A percentile compares a stretch with the other conserved stretches of the same genome.
phyloP scores from a whole-genome alignment of 768 basidiomycete genomes.

The Fomitopsis serialis region DNA sequence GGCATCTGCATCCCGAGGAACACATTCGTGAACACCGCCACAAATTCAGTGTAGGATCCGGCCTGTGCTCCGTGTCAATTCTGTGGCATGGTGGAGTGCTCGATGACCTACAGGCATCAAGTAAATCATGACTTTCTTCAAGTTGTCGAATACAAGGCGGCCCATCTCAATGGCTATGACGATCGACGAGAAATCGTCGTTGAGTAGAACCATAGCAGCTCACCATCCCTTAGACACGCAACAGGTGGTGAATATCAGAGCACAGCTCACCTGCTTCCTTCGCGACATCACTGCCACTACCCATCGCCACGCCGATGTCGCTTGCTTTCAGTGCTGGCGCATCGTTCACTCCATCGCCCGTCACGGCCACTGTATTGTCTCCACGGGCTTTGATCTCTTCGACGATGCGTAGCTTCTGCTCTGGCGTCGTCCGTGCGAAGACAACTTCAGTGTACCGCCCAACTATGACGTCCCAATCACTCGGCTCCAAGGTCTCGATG shows the following conservation, averaged over 20 bases:
- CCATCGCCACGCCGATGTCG: conserved; percentile 60
- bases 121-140: conserved; percentile 52
- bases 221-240: too few relatives aligned
- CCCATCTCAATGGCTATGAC: too few relatives aligned
- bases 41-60: conserved; percentile 57
- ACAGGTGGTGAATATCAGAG: not conserved
- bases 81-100: conserved; percentile 5
- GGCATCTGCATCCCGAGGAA: conserved; percentile 55
- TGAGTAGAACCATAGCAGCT: conserved; percentile 58
- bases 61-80: conserved; percentile 25
- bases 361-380: conserved; percentile 56
- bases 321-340: conserved; percentile 54
- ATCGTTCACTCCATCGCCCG: conserved; percentile 65
- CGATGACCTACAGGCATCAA: conserved; percentile 50
- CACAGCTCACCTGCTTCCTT: conserved; percentile 43
- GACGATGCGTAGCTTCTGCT: conserved; percentile 63
- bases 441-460: conserved; percentile 45
- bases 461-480: conserved; percentile 36
- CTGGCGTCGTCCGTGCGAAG: conserved; percentile 57
- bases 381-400: conserved; percentile 46
- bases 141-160: conserved; percentile 58
- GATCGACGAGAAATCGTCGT: conserved; percentile 64
- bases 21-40: conserved; percentile 50
- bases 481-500: conserved; percentile 27
- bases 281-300: conserved; percentile 45